These are phyloP conservation scores for Geotrichum australiense DNA, from an alignment of 1,139 yeast genomes.

Conservation along the genomic window DNA sequence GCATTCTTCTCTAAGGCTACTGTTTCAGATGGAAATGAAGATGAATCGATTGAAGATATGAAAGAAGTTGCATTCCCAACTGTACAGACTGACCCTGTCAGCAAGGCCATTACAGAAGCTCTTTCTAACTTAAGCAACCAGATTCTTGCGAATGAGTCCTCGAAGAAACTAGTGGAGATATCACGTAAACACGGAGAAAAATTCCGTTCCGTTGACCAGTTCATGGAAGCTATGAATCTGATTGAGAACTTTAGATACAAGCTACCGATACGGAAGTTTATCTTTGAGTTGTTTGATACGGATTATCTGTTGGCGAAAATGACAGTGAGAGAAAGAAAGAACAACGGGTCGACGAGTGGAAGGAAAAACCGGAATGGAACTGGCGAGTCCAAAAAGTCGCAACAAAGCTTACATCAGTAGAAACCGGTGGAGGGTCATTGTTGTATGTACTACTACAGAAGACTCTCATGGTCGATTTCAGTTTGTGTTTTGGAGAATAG, in stretches of 20 bases:
- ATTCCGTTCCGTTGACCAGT: slow-evolving; percentile 53
- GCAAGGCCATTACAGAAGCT: slow-evolving; percentile 46
- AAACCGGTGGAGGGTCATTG: no score
- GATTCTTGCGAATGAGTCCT: slow-evolving; percentile 57
- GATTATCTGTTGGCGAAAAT: slow-evolving; percentile 48
- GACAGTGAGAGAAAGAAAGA: slow-evolving; percentile 4
- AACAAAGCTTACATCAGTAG: slow-evolving; percentile 2
- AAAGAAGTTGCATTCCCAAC: slow-evolving; percentile 18
- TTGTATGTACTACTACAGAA: no score
- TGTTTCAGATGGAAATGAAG: slow-evolving; percentile 7
- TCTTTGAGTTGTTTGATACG: slow-evolving; percentile 61
- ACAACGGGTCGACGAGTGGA: slow-evolving; percentile 4
- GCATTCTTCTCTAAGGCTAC: slow-evolving; percentile 16
- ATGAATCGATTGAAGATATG: slow-evolving; percentile 15
- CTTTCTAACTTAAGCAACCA: slow-evolving; percentile 60
- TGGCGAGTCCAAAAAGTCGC: slow-evolving; percentile 11
- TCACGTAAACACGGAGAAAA: slow-evolving; percentile 47
- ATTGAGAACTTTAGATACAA: slow-evolving; percentile 64
- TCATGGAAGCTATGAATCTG: slow-evolving; percentile 52
- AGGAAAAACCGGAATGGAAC: slow-evolving; percentile 18
- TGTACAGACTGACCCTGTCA: slow-evolving; percentile 35
- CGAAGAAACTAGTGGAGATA: slow-evolving; percentile 51
- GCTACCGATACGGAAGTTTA: slow-evolving; percentile 54
- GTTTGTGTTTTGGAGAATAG: no score
- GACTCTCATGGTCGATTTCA: no score